Base-by-base conservation (phyloP, 2,329 filamentous ascomycete genomes). In the Cercospora janseana region DNA sequence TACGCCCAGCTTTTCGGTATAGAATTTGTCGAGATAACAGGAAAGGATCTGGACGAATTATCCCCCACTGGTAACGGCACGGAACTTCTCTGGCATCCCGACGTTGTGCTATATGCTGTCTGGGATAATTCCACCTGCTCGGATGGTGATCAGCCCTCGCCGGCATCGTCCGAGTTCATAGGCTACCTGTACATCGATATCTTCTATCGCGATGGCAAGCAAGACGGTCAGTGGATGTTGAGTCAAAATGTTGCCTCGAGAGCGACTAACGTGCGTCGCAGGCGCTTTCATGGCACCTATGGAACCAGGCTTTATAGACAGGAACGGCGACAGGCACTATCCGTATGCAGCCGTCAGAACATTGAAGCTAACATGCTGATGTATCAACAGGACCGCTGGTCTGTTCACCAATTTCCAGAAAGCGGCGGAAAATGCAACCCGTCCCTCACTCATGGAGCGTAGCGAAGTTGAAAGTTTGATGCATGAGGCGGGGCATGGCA, bases 1-100 rank as follows among this genome's bases (percentile, higher is more conserved):
- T 57, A 57, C 28, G 29, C 41, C 5, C 31, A 47, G 18, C 35
- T 57, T 3, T 57, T 43, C 18, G 38, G 43, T 8, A 21, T 57
- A 6, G 35, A 50, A 4, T 57, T 55, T 18, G 35, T 49, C 13
- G 46, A 31, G 18, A 50, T 57, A n/a, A 78, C 75, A 40, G 74
- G 78, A 2, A 81, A 83, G 51, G 86, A 87, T 56, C 76, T 82
- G 26, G 76, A 79, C 38, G 74, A 76, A 53, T 61, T 77, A 26
- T 85, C 80, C 54, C 43, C 52, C 1, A 57, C 43, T 23, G 50
- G 53, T 4, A 57, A 57, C 4, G 55, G 41, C 6, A 34, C 38
- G 3, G 49, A 57, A n/a, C 43, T 57, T 4, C 27, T 44, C 2
- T 57, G 52, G 52, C 28, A 49, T 8, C 24, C 40, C 9, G 55